Percentiles rank a stretch among this genome's conserved stretches.
Conservation (phyloP, 1,139 yeast species). For the Hansenula sp. region DNA sequence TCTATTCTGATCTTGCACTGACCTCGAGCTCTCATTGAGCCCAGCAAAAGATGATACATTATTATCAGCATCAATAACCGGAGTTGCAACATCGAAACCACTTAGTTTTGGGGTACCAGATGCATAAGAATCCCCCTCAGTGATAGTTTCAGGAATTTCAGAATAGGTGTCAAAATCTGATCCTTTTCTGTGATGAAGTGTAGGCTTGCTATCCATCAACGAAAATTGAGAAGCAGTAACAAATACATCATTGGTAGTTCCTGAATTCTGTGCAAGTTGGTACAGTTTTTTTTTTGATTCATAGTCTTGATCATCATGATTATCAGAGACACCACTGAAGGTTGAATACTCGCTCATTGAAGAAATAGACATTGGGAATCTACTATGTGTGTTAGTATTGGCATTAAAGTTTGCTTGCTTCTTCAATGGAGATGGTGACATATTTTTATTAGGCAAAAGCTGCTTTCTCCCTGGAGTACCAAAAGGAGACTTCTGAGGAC, state of each 20-base stretch:
- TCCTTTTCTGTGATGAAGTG: not conserved
- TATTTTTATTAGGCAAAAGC: not conserved
- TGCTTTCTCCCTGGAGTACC: constrained; percentile 1
- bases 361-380: constrained; percentile 11
- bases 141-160: not conserved
- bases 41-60: no score
- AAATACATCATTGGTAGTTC: constrained; percentile 32
- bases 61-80: not conserved
- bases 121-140: not conserved
- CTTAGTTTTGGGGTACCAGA: not conserved
- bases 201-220: constrained; percentile 9
- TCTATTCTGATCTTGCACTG: no score
- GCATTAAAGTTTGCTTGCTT: not conserved
- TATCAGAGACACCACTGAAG: constrained; percentile 10
- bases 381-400: constrained; percentile 1
- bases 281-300: constrained; percentile 17
- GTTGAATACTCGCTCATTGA: constrained; percentile 20
- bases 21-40: no score
- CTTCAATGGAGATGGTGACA: constrained; percentile 1
- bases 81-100: not conserved
- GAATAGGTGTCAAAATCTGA: not conserved
- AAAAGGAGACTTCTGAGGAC: not conserved
- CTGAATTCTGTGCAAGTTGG: constrained; percentile 17
- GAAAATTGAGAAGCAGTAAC: constrained; percentile 39
- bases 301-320: not conserved